Conservation (phyloP, 2,329 filamentous ascomycete species). For the Paraphoma sp. region DNA sequence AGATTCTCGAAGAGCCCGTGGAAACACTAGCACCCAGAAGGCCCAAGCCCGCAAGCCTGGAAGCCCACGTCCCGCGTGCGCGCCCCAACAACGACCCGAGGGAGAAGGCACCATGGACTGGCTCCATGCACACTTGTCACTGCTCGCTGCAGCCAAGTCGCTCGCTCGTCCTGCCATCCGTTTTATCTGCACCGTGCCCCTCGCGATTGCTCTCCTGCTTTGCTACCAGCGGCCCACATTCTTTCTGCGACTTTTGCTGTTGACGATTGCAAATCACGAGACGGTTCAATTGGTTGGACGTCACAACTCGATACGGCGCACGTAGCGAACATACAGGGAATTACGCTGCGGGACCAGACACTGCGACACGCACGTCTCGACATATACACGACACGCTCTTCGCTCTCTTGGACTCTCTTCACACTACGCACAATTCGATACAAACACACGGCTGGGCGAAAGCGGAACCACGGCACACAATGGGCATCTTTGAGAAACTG, state of each 20-base stretch:
- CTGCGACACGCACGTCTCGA: constrained; percentile 1
- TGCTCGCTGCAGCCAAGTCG: constrained; percentile 7
- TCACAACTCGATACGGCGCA: not conserved
- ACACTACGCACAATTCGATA: not conserved
- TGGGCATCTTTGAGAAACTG: constrained; percentile 50
- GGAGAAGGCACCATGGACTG: not conserved
- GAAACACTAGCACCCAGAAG: constrained; percentile 10
- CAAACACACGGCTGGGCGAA: not conserved
- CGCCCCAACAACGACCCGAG: constrained; percentile 20
- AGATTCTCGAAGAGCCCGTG: constrained; percentile 27
- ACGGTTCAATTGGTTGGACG: not conserved
- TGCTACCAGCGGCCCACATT: not conserved
- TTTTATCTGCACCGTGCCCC: not conserved
- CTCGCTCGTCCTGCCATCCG: constrained; percentile 7
- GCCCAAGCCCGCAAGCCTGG: not conserved
- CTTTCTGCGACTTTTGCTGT: not conserved
- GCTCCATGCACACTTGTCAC: constrained; percentile 10
- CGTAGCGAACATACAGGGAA: not conserved
- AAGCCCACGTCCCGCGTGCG: constrained; percentile 13
- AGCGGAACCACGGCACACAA: constrained; percentile 22
- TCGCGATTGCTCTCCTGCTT: not conserved
- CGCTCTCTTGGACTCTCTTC: not conserved
- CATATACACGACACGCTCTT: not conserved
- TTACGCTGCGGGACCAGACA: not conserved
- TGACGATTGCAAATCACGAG: not conserved